Evolutionary conservation across 2,329 filamentous ascomycete species (phyloP).

Genomic region (Diplodia corticola): DNA sequence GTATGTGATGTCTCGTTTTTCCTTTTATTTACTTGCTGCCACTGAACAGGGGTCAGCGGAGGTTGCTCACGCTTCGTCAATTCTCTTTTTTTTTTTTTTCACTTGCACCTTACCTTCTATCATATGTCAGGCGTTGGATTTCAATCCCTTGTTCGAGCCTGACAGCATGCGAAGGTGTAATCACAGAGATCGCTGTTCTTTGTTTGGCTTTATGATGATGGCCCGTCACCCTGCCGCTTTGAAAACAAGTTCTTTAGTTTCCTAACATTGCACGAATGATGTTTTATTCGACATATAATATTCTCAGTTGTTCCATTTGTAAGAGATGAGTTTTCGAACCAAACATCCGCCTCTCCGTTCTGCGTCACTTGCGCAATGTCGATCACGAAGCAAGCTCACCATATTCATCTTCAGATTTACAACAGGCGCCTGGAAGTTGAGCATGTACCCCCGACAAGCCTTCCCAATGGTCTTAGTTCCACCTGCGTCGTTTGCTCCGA

Average conservation of each 20-base stretch:
- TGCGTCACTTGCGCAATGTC: background rate
- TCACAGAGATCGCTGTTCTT: background rate
- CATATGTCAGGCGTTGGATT: background rate
- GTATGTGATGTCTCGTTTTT: background rate
- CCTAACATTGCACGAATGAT: background rate
- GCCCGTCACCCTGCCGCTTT: no score
- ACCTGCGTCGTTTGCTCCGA: background rate
- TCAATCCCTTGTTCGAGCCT: background rate
- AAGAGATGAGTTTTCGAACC: background rate
- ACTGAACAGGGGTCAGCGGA: background rate
- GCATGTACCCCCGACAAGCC: background rate
- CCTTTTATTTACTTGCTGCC: background rate
- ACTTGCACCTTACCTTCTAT: background rate
- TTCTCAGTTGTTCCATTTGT: background rate
- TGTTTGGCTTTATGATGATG: background rate
- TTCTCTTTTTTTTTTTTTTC: background rate
- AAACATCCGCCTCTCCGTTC: background rate
- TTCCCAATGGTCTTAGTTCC: background rate
- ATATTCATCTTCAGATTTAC: slow-evolving; percentile 2
- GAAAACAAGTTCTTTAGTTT: background rate
- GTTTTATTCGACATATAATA: background rate
- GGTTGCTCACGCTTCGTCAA: background rate
- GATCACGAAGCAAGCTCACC: background rate
- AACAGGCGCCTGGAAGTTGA: background rate
- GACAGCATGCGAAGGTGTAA: background rate